Evolutionary conservation across 2,329 filamentous ascomycete genomes (phyloP).

Genomic region (Fusarium sp.): DNA sequence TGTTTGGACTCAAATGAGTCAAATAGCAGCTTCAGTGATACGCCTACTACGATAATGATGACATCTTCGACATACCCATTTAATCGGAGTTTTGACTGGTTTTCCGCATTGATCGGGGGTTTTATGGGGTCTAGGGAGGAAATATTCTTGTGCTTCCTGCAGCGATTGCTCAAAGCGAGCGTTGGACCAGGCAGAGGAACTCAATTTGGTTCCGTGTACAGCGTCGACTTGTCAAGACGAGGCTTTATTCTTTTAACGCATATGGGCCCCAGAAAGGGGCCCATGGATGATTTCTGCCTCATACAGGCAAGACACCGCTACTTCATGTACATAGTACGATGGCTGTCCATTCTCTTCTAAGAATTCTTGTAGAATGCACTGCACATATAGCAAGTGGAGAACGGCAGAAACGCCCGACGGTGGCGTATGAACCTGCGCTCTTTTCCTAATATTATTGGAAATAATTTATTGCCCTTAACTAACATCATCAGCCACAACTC

Average conservation of each 20-base stretch:
- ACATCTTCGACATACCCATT: slow-evolving; percentile 49
- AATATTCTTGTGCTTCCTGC: slow-evolving; percentile 28
- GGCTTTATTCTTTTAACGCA: slow-evolving; percentile 35
- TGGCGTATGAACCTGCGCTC: background rate
- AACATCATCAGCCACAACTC: slow-evolving; percentile 12
- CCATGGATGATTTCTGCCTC: slow-evolving; percentile 17
- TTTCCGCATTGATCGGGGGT: slow-evolving; percentile 40
- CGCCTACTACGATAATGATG: slow-evolving; percentile 48
- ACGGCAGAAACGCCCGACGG: background rate
- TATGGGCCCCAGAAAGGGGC: slow-evolving; percentile 22
- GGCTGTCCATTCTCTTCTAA: slow-evolving; percentile 28
- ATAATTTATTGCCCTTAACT: slow-evolving; percentile 16
- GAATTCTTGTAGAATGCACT: slow-evolving; percentile 28
- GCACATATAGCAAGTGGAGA: slow-evolving; percentile 19
- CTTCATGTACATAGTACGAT: slow-evolving; percentile 8
- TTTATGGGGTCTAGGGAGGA: slow-evolving; percentile 31
- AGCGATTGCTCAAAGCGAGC: slow-evolving; percentile 22
- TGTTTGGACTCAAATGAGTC: slow-evolving; percentile 68
- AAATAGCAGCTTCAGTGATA: slow-evolving; percentile 22
- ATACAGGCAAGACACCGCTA: slow-evolving; percentile 10
- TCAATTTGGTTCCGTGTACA: slow-evolving; percentile 12
- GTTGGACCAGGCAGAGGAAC: slow-evolving; percentile 10
- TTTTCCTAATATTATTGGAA: slow-evolving; percentile 19
- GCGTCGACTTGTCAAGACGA: slow-evolving; percentile 24
- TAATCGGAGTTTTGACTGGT: slow-evolving; percentile 50